Percentiles rank a stretch among this genome's conserved stretches.
Conservation (phyloP, 257 asterid species). For the Euphrasia confusa region DNA sequence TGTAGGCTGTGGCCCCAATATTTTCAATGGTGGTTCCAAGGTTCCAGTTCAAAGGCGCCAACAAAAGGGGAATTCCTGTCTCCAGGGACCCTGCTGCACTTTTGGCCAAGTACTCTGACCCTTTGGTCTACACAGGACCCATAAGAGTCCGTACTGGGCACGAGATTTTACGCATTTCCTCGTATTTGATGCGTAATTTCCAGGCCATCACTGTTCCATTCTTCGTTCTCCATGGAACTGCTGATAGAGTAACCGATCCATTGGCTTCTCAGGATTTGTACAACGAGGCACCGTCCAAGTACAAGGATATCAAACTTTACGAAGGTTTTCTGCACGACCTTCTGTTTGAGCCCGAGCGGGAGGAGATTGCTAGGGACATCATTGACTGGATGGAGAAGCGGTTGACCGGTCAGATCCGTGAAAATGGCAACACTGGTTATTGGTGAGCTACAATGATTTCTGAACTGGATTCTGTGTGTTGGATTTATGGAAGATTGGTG, state of each 20-base stretch:
- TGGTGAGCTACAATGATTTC: conserved; percentile 23
- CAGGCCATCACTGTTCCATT: conserved; percentile 76
- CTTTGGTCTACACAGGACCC: conserved; percentile 94
- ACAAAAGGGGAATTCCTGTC: conserved; percentile 94
- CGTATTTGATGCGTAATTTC: conserved; percentile 70
- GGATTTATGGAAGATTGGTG: conserved; percentile 4
- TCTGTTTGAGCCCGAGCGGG: conserved; percentile 92
- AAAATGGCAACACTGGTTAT: conserved; percentile 19
- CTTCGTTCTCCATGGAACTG: conserved; percentile 95
- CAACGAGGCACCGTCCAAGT: conserved; percentile 75
- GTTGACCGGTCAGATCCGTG: conserved; percentile 26
- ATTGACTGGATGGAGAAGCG: conserved; percentile 90
- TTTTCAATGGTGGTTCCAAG: conserved; percentile 91
- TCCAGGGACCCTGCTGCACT: conserved; percentile 88
- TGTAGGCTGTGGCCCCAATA: conserved; percentile 89
- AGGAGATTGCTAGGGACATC: conserved; percentile 84
- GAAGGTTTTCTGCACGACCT: conserved; percentile 95
- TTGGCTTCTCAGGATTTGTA: conserved; percentile 88
- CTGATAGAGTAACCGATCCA: conserved; percentile 95
- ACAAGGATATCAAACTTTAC: conserved; percentile 84
- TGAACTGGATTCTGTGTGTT: background rate
- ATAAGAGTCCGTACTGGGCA: conserved; percentile 95
- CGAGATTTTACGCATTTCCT: conserved; percentile 83
- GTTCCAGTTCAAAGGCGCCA: conserved; percentile 97
- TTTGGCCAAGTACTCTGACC: conserved; percentile 91